A percentile compares a stretch with the other conserved stretches of the same genome.
phyloP scores from a whole-genome alignment of 2,329 filamentous ascomycete species.

The Ophiostoma sp. region DNA sequence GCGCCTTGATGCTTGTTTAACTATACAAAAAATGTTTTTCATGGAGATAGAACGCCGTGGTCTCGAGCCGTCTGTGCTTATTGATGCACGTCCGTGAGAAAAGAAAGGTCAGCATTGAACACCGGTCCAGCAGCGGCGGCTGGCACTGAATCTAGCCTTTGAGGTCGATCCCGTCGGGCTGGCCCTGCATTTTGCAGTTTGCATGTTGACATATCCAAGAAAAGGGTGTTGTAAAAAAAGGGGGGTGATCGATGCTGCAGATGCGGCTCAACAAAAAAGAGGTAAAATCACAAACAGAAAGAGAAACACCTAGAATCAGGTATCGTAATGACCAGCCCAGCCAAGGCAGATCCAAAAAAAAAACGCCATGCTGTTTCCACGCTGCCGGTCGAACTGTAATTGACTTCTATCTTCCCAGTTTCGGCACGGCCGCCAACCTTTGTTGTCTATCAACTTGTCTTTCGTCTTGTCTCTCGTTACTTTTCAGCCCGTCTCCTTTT shows the following conservation, averaged over 20 bases:
- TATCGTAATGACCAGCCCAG: background rate
- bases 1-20: background rate
- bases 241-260: background rate
- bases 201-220: background rate
- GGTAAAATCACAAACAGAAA: background rate
- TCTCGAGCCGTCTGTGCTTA: background rate
- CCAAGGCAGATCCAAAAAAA: background rate
- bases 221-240: background rate
- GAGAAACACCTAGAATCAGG: background rate
- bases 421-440: background rate
- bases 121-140: background rate
- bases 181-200: background rate
- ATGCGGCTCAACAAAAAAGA: background rate
- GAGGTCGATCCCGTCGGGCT: background rate
- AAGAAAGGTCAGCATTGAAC: background rate
- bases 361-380: constrained; percentile 8
- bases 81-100: background rate
- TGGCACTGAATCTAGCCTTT: background rate
- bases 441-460: background rate
- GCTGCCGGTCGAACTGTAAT: background rate
- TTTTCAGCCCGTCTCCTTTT: background rate
- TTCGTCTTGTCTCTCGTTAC: background rate
- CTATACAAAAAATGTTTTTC: too few species aligned
- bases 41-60: background rate
- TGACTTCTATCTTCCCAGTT: background rate